Conservation (phyloP, 768 basidiomycete genomes). For the Termitomyces sp. region DNA sequence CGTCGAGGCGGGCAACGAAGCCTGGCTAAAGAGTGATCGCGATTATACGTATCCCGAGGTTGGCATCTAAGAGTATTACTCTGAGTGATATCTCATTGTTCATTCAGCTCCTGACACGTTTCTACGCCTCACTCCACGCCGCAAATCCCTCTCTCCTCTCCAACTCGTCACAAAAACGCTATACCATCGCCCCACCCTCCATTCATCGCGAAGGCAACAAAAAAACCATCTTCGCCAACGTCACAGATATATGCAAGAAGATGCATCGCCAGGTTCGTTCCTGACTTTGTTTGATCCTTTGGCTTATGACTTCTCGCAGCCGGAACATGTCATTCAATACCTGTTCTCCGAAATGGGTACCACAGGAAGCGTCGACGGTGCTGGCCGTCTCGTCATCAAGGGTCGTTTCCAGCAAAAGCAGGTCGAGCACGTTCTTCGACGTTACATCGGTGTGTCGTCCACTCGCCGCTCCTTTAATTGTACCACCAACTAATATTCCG, state of each 20-base stretch:
- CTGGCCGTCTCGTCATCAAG: slow-evolving; percentile 90
- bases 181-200: slow-evolving; percentile 95
- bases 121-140: slow-evolving; percentile 86
- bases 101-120: slow-evolving; percentile 83
- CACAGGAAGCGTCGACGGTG: slow-evolving; percentile 90
- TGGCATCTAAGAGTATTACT: slow-evolving; percentile 11
- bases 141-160: slow-evolving; percentile 89
- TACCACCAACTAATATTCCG: background rate
- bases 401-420: slow-evolving; percentile 99
- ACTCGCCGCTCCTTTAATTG: background rate
- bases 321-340: slow-evolving; percentile 97
- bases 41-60: slow-evolving; percentile 97
- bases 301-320: slow-evolving; percentile 33
- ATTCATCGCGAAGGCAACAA: slow-evolving; percentile 96
- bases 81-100: background rate
- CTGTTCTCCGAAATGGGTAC: slow-evolving; percentile 98
- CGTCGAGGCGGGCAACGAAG: slow-evolving; percentile 72
- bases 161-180: slow-evolving; percentile 82
- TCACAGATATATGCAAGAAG: slow-evolving; percentile 95
- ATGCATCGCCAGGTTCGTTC: slow-evolving; percentile 77
- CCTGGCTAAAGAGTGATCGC: slow-evolving; percentile 90
- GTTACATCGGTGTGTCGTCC: slow-evolving; percentile 85
- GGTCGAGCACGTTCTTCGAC: slow-evolving; percentile 92
- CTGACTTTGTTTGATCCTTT: background rate
- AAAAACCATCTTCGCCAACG: slow-evolving; percentile 94